Conservation (phyloP, 768 basidiomycete species). For the Kwoniella dejecticola region DNA sequence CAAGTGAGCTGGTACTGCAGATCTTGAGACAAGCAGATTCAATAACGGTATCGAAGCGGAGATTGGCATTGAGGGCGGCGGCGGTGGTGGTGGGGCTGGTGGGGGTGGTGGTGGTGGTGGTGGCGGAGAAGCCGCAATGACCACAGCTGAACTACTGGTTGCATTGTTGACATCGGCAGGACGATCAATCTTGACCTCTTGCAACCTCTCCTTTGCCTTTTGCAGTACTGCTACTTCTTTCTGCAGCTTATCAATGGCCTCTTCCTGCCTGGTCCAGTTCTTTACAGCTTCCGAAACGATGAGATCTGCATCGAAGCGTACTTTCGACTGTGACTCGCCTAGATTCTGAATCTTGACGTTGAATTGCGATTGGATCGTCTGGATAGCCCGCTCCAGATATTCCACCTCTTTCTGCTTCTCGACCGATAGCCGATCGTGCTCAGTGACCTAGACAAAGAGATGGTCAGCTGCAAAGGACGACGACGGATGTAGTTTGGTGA, state of each 20-base stretch:
- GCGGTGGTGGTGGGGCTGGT: slow-evolving; percentile 25
- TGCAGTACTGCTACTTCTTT: slow-evolving; percentile 44
- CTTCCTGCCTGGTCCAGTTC: slow-evolving; percentile 68
- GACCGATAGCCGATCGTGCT: background rate
- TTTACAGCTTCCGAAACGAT: slow-evolving; percentile 75
- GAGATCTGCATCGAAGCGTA: background rate
- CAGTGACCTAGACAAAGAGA: background rate
- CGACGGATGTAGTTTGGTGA: no score
- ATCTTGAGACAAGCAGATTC: background rate
- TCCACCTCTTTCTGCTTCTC: slow-evolving; percentile 64
- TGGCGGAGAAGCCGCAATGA: background rate
- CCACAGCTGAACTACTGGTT: no score
- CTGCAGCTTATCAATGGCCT: slow-evolving; percentile 63
- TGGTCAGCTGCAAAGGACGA: no score
- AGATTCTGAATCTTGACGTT: slow-evolving; percentile 56
- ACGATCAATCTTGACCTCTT: background rate
- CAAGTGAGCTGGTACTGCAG: slow-evolving; percentile 10
- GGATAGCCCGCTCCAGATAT: slow-evolving; percentile 80
- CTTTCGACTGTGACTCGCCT: background rate
- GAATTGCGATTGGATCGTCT: slow-evolving; percentile 83
- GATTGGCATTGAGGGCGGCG: slow-evolving; percentile 41
- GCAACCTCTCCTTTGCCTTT: slow-evolving; percentile 58
- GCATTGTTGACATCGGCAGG: no score
- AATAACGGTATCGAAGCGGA: slow-evolving; percentile 27
- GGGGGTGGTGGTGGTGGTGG: slow-evolving; percentile 20